These are phyloP conservation scores for Acanthochlamys bracteata DNA, from an alignment of 106 monocot genomes.

Conservation along the genomic window DNA sequence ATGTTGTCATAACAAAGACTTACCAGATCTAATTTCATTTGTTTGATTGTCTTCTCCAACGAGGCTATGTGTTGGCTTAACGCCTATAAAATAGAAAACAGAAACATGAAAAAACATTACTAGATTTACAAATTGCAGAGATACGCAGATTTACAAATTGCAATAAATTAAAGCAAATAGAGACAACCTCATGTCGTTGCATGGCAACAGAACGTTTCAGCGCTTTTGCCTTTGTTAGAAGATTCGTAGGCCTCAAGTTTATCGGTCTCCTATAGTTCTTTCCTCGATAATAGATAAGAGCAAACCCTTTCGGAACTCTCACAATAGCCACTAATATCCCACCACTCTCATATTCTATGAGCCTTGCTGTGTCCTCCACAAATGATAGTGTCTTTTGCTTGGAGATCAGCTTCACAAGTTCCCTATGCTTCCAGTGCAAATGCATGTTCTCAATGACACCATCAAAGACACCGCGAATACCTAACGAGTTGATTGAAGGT, in stretches of 20 bases:
- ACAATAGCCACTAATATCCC: conserved; percentile 95
- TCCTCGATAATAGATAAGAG: conserved; percentile 91
- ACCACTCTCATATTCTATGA: conserved; percentile 92
- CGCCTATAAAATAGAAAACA: conserved; percentile 31
- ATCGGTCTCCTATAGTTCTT: conserved; percentile 92
- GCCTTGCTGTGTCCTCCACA: conserved; percentile 84
- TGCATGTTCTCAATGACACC: conserved; percentile 99
- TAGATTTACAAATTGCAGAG: neutral
- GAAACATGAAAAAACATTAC: neutral
- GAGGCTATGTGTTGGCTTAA: conserved; percentile 63
- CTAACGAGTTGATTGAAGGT: conserved; percentile 23
- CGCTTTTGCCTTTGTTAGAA: conserved; percentile 93
- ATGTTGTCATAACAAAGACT: conserved; percentile 1
- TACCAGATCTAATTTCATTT: conserved; percentile 66
- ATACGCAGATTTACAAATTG: neutral
- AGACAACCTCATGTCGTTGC: conserved; percentile 94
- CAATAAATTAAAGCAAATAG: conserved; percentile 5
- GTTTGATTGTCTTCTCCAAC: conserved; percentile 42
- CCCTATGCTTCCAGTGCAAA: conserved; percentile 98
- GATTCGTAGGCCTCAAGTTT: conserved; percentile 87
- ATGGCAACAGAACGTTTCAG: conserved; percentile 91
- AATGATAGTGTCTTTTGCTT: conserved; percentile 95
- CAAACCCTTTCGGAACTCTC: conserved; percentile 86
- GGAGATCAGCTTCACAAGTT: conserved; percentile 88
- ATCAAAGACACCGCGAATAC: conserved; percentile 98